phyloP scores from a whole-genome alignment of 2,329 filamentous ascomycete genomes.

The Penicillium verrucosum region DNA sequence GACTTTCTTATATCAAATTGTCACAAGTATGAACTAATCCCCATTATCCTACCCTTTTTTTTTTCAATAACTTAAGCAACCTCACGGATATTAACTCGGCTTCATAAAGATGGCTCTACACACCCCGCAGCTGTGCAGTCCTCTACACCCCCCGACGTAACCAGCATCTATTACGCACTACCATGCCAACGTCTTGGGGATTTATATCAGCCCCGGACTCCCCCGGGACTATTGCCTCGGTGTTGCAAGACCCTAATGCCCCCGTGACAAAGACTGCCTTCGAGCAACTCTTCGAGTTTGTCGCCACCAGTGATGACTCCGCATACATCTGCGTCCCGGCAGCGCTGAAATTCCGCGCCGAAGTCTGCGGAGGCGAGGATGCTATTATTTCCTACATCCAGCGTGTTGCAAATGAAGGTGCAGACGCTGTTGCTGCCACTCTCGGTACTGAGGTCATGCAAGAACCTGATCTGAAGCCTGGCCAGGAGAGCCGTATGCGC shows the following conservation, averaged over 20 bases:
- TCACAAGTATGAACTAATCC: slow-evolving; percentile 59
- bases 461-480: slow-evolving; percentile 33
- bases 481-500: slow-evolving; percentile 46
- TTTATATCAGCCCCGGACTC: slow-evolving; percentile 53
- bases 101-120: slow-evolving; percentile 66
- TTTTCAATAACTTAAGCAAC: not conserved
- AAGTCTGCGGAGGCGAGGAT: slow-evolving; percentile 70
- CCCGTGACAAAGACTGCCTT: slow-evolving; percentile 54
- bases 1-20: slow-evolving; percentile 88
- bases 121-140: slow-evolving; percentile 74
- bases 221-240: slow-evolving; percentile 47
- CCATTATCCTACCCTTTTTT: not conserved
- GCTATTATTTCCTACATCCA: slow-evolving; percentile 63
- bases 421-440: slow-evolving; percentile 55
- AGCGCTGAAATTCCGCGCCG: slow-evolving; percentile 66
- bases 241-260: slow-evolving; percentile 33
- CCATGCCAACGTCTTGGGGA: slow-evolving; percentile 76
- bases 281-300: slow-evolving; percentile 69
- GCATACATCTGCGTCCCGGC: slow-evolving; percentile 70
- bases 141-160: slow-evolving; percentile 76
- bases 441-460: slow-evolving; percentile 72
- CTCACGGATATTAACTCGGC: slow-evolving; percentile 7
- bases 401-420: slow-evolving; percentile 62
- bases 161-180: slow-evolving; percentile 69
- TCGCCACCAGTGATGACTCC: slow-evolving; percentile 70